Base-by-base conservation (phyloP, 2,329 filamentous ascomycete genomes). In the Verticillium alfalfae region DNA sequence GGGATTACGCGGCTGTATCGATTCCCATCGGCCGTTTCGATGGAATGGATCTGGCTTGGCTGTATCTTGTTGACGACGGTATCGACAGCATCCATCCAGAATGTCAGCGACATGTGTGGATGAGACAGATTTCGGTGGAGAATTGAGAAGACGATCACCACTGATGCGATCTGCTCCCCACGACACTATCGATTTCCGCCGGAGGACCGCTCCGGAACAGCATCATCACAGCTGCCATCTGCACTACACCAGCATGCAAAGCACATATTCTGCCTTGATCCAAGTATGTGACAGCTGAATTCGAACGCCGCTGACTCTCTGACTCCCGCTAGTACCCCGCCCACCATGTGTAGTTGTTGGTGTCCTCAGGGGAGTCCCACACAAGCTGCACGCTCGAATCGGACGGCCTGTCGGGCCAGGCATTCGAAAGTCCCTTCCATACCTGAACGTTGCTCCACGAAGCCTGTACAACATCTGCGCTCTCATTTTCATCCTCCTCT, bases 291-390 rank as follows among this genome's bases (percentile, higher is more conserved):
- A 22, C n/a, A 52, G 45, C 45, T 52, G 45, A 52, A 52, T 10
- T 22, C 36, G 18, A 22, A 6, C 45, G 45, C 18, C 18, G 12
- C n/a, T 18, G 18, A 45, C 8, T 6, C 18, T 22, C 12, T 18
- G n/a, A 8, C 18, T 52, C n/a, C 45, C 45, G 18, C 45, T 58
- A 64, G 41, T 58, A 65, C 26, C 64, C 64, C 1, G 54, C 57
- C 64, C 64, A 65, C 62, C 62, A 65, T 2, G 45, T 58, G 60
- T 65, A 65, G 54, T 65, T 64, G 37, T 58, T 58, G 6, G 62
- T 64, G 52, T 65, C 56, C 62, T 65, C 64, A 3, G 64, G 16
- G 1, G 64, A 61, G 22, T 65, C 64, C 62, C 62, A 65, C 0
- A 61, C 54, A 36, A 65, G 39, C 10, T 62, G 58, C 0, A 61